Conservation (phyloP, 805 yeast species). For the Groenewaldozyma salmanticensis region DNA sequence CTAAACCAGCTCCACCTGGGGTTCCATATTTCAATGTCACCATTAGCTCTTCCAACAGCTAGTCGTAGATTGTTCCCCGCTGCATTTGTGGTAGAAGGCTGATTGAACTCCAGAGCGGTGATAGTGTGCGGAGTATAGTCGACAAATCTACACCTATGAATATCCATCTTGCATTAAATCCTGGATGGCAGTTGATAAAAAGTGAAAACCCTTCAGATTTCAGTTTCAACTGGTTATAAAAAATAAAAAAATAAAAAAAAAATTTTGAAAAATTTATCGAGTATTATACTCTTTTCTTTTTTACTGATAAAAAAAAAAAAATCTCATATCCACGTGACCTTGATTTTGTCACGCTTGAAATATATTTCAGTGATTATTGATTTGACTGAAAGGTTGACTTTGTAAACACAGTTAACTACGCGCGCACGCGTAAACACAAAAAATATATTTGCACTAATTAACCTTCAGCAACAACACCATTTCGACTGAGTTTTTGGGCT, state of each 20-base stretch:
- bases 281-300: too few species aligned
- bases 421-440: too few species aligned
- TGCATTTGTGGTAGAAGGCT: constrained; percentile 36
- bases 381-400: too few species aligned
- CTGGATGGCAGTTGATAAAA: not conserved
- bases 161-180: constrained; percentile 39
- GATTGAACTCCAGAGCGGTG: constrained; percentile 73
- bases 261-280: too few species aligned
- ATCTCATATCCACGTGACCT: too few species aligned
- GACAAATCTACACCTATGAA: constrained; percentile 88
- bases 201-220: not conserved
- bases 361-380: too few species aligned
- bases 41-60: constrained; percentile 89
- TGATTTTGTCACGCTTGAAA: too few species aligned
- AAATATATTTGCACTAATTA: too few species aligned
- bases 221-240: not conserved
- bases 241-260: too few species aligned
- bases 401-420: too few species aligned
- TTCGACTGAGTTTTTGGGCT: too few species aligned
- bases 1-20: constrained; percentile 60
- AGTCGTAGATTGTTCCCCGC: constrained; percentile 50
- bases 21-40: constrained; percentile 94
- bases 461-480: too few species aligned
- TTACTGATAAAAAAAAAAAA: not conserved
- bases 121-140: constrained; percentile 80